Conservation (phyloP, 805 yeast genomes). For the Myxozyma kluyveri region DNA sequence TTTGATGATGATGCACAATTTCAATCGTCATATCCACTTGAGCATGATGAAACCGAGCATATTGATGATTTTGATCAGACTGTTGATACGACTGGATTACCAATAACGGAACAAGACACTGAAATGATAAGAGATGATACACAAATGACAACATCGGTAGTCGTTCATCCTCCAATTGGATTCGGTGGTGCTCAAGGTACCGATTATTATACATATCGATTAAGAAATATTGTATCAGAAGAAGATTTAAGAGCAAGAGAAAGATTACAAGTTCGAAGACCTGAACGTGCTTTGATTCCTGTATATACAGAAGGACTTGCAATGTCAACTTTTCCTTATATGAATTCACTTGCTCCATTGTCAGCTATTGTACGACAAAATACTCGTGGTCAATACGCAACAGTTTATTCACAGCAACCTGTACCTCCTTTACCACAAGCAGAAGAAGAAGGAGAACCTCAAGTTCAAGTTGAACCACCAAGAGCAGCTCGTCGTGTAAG, state of each 20-base stretch:
- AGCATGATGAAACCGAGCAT: too few relatives aligned
- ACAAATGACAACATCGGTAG: neutral
- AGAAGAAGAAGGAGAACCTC: too few relatives aligned
- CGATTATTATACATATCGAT: conserved; percentile 15
- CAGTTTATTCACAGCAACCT: conserved; percentile 2
- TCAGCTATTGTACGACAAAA: conserved; percentile 21
- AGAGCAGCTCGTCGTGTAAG: conserved; percentile 5
- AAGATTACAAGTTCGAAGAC: conserved; percentile 3
- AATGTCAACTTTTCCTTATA: conserved; percentile 34
- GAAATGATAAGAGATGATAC: neutral
- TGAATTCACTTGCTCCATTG: conserved; percentile 34
- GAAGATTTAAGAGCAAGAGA: conserved; percentile 3
- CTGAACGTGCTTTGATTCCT: conserved; percentile 30
- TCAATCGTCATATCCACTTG: too few relatives aligned
- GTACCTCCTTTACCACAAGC: too few relatives aligned
- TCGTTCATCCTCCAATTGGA: conserved; percentile 14
- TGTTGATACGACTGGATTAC: neutral
- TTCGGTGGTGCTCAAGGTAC: conserved; percentile 1
- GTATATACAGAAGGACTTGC: conserved; percentile 32
- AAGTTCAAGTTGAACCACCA: neutral
- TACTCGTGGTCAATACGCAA: conserved; percentile 24
- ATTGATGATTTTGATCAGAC: conserved; percentile 16
- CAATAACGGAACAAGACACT: neutral
- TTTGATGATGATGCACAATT: neutral
- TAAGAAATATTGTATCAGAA: conserved; percentile 14